Percentiles rank a stretch among this genome's conserved stretches.
Evolutionary conservation across 2,329 filamentous ascomycete genomes (phyloP).

Genomic region (Scedosporium boydii): DNA sequence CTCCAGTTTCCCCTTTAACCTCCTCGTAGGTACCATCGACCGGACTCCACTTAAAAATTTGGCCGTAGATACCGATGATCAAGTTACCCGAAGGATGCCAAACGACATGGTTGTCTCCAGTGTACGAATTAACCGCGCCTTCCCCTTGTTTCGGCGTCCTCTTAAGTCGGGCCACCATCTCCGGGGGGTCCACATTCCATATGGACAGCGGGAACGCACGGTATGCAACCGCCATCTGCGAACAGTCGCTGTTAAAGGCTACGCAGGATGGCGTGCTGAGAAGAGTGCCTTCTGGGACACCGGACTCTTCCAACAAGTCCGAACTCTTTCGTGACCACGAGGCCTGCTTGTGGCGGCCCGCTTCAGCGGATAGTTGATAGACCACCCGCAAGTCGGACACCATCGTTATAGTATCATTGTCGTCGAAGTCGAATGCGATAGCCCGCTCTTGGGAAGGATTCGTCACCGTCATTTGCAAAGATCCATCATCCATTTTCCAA

Average conservation of each 20-base stretch:
- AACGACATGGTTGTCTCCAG: neutral
- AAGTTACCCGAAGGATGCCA: neutral
- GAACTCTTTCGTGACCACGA: neutral
- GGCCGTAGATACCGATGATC: neutral
- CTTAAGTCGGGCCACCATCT: neutral
- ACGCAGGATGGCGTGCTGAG: neutral
- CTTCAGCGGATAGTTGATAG: neutral
- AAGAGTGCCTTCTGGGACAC: neutral
- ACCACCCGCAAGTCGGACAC: neutral
- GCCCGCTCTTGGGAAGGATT: neutral
- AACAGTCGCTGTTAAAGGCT: neutral
- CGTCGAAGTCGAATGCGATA: neutral
- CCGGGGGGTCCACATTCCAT: neutral
- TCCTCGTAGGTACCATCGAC: neutral
- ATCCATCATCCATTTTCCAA: neutral
- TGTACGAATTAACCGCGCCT: neutral
- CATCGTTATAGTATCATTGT: neutral
- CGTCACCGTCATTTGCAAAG: neutral
- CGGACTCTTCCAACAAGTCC: neutral
- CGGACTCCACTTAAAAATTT: neutral
- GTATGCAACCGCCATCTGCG: neutral
- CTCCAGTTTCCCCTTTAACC: neutral
- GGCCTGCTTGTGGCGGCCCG: neutral
- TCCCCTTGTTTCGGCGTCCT: neutral
- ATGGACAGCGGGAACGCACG: neutral